Conservation (phyloP, 768 basidiomycete genomes). For the Russula vinacea region DNA sequence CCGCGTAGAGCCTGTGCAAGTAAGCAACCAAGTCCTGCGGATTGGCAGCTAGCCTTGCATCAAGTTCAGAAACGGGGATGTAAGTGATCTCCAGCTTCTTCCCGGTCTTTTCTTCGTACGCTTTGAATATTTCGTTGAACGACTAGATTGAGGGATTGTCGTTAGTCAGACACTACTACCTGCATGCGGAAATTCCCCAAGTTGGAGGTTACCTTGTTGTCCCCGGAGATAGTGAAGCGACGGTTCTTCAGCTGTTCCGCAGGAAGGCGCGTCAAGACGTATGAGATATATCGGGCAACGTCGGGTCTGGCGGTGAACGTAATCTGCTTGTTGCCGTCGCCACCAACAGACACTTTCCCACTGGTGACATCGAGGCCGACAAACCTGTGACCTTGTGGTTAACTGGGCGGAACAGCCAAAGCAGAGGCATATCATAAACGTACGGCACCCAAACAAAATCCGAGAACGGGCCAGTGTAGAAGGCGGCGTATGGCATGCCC, state of each 20-base stretch:
- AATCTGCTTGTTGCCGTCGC: conserved; percentile 28
- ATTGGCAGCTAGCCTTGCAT: conserved; percentile 23
- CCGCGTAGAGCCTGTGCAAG: conserved; percentile 20
- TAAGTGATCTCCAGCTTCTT: conserved; percentile 30
- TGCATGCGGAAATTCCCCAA: background rate
- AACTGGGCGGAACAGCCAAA: background rate
- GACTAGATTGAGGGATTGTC: conserved; percentile 7
- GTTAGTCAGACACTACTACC: background rate
- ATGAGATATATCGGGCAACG: conserved; percentile 26
- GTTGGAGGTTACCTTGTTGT: conserved; percentile 20
- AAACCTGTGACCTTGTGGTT: background rate
- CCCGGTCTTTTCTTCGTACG: conserved; percentile 25
- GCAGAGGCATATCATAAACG: background rate
- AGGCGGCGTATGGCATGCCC: conserved; percentile 25
- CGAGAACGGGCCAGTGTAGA: conserved; percentile 28
- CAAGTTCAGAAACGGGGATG: conserved; percentile 15
- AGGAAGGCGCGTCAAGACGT: conserved; percentile 26
- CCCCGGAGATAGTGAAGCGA: conserved; percentile 15
- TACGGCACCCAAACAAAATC: conserved; percentile 20
- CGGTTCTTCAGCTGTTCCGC: conserved; percentile 19
- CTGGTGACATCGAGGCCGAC: conserved; percentile 18
- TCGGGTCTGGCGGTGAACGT: conserved; percentile 29
- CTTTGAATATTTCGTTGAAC: conserved; percentile 29
- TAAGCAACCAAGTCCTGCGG: conserved; percentile 5
- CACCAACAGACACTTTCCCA: conserved; percentile 26